A percentile compares a stretch with the other conserved stretches of the same genome.
Evolutionary conservation across 495 filamentous ascomycete genomes (phyloP).

Genomic region (Xylaria bambusicola): DNA sequence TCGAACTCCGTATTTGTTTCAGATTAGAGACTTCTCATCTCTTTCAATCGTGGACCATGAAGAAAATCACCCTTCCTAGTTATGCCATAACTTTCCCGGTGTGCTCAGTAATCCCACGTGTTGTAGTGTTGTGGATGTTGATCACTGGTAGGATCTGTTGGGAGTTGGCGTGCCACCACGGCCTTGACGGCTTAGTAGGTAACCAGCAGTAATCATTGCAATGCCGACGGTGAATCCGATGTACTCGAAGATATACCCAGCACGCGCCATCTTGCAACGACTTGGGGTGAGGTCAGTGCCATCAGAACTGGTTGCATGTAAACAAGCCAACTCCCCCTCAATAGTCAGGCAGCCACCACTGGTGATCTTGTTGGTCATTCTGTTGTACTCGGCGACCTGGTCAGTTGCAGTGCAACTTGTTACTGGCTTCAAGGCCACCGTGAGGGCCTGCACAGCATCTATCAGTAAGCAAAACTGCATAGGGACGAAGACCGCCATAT

Average conservation of each 20-base stretch:
- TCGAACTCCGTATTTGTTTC: no score
- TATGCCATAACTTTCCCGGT: no score
- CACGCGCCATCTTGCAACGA: slow-evolving; percentile 34
- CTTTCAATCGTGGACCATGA: no score
- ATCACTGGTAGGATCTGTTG: no score
- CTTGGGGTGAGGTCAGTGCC: slow-evolving; percentile 20
- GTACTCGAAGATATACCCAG: slow-evolving; percentile 38
- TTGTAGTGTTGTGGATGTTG: no score
- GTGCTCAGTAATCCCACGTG: no score
- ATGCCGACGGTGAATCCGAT: slow-evolving; percentile 28
- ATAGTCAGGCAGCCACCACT: neutral
- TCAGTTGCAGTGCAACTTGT: slow-evolving; percentile 3
- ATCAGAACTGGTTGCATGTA: neutral
- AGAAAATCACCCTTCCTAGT: no score
- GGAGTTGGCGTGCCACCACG: neutral
- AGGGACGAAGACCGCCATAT: neutral
- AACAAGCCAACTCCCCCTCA: neutral
- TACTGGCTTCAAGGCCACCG: neutral
- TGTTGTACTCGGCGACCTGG: neutral
- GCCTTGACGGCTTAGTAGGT: slow-evolving; percentile 2
- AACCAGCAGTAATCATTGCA: slow-evolving; percentile 9
- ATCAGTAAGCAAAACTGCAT: no score
- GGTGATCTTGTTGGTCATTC: slow-evolving; percentile 12
- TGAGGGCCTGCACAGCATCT: neutral
- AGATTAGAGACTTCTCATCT: no score